Base-by-base conservation (phyloP, 2,329 filamentous ascomycete genomes). In the Colletotrichum gigasporum region DNA sequence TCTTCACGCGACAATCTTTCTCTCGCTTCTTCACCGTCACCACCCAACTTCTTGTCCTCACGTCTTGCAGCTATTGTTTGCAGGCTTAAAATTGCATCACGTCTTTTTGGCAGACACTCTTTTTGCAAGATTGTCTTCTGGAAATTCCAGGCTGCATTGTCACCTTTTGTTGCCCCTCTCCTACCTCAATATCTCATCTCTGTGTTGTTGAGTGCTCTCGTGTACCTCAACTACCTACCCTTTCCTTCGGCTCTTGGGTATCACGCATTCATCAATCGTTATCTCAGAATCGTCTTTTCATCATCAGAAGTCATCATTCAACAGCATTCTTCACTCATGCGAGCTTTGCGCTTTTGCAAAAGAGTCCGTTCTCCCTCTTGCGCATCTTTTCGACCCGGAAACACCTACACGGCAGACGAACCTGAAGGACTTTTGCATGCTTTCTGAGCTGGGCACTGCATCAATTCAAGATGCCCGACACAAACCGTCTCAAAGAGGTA, bases 391-490 rank as follows among this genome's bases (percentile, higher is more conserved):
- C 11, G 10, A 18, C 5, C 10, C n/a, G n/a, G n/a, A n/a, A n/a
- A n/a, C n/a, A n/a, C n/a, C n/a, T n/a, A n/a, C n/a, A n/a, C n/a
- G n/a, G n/a, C n/a, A n/a, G n/a, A n/a, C n/a, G n/a, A n/a, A n/a
- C n/a, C n/a, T n/a, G n/a, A n/a, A n/a, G n/a, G n/a, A n/a, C n/a
- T n/a, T n/a, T n/a, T n/a, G n/a, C n/a, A n/a, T n/a, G n/a, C n/a
- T n/a, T n/a, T n/a, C n/a, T n/a, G 10, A 35, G 7, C 30, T 30
- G 24, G 9, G 2, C 5, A 18, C 11, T 26, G 11, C 14, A 39
- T n/a, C n/a, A n/a, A n/a, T n/a, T n/a, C n/a, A 42, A 41, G 5
- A 65, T 62, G 56, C 3, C 45, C 11, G 44, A 41, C 16, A 51
- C 39, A 11, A 30, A 51, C 6, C 32, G 11, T 0, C 10, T 14